Conservation (phyloP, 2,329 filamentous ascomycete species). For the Macrophomina phaseolina region DNA sequence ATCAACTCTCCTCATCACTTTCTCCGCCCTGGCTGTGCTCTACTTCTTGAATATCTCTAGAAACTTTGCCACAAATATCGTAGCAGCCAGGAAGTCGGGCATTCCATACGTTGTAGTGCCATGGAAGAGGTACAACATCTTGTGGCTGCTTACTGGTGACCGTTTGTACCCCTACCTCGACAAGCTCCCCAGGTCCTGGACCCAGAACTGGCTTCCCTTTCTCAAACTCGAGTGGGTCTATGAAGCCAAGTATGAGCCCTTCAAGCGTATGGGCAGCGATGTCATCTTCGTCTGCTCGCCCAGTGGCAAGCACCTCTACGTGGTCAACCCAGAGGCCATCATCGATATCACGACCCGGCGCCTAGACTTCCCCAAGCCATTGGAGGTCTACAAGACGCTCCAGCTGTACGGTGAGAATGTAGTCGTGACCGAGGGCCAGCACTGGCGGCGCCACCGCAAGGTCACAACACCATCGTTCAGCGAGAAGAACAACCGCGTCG, state of each 20-base stretch:
- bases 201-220: constrained; percentile 63
- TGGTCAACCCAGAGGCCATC: constrained; percentile 69
- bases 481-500: constrained; percentile 73
- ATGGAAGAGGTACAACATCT: constrained; percentile 55
- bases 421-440: constrained; percentile 69
- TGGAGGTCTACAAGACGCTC: constrained; percentile 63
- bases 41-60: constrained; percentile 44
- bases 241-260: constrained; percentile 62
- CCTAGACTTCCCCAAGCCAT: constrained; percentile 74
- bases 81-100: constrained; percentile 52
- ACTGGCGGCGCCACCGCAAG: constrained; percentile 77
- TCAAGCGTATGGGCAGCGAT: constrained; percentile 63
- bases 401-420: constrained; percentile 75
- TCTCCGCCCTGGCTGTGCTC: constrained; percentile 39
- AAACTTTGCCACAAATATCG: constrained; percentile 48
- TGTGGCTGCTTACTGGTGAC: constrained; percentile 62
- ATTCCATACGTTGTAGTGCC: constrained; percentile 52
- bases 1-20: constrained; percentile 36
- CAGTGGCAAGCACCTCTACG: constrained; percentile 58
- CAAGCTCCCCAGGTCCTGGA: constrained; percentile 60
- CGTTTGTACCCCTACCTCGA: constrained; percentile 64
- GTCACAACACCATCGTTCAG: constrained; percentile 74
- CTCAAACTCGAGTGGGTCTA: constrained; percentile 67
- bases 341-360: constrained; percentile 69
- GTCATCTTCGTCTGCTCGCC: constrained; percentile 70